Evolutionary conservation across 164 flowering plant genomes (phyloP).

Genomic region (Warburgia ugandensis): DNA sequence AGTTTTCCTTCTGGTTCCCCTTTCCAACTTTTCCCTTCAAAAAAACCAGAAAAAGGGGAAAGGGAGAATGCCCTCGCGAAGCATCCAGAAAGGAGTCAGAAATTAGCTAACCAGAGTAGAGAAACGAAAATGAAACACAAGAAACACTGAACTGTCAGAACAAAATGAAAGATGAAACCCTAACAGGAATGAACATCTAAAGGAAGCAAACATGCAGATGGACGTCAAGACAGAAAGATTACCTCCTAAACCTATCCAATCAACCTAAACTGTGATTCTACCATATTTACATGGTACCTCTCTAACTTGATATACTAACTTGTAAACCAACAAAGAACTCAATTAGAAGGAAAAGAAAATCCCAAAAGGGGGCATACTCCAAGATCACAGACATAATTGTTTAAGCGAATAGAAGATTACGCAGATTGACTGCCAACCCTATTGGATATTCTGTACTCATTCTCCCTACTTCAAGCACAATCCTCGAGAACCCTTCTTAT

Average conservation of each 20-base stretch:
- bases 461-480: background rate
- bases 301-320: conserved; percentile 2
- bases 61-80: conserved; percentile 21
- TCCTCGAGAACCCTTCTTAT: background rate
- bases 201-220: background rate
- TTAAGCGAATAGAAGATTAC: background rate
- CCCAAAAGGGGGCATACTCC: too few species aligned
- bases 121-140: background rate
- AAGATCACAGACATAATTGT: background rate
- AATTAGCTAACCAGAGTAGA: conserved; percentile 3
- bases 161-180: background rate
- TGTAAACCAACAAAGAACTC: conserved; percentile 13
- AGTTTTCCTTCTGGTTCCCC: conserved; percentile 19
- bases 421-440: too few species aligned
- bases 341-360: background rate
- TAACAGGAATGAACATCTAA: background rate
- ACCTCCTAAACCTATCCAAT: background rate
- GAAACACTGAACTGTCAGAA: background rate
- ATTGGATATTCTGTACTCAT: background rate
- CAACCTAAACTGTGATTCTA: background rate
- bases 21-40: conserved; percentile 36
- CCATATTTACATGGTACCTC: too few species aligned
- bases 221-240: background rate
- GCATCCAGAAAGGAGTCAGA: conserved; percentile 14
- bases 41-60: conserved; percentile 33